Base-by-base conservation (phyloP, 129 eudicot species). In the Chrysanthemum makinoi region DNA sequence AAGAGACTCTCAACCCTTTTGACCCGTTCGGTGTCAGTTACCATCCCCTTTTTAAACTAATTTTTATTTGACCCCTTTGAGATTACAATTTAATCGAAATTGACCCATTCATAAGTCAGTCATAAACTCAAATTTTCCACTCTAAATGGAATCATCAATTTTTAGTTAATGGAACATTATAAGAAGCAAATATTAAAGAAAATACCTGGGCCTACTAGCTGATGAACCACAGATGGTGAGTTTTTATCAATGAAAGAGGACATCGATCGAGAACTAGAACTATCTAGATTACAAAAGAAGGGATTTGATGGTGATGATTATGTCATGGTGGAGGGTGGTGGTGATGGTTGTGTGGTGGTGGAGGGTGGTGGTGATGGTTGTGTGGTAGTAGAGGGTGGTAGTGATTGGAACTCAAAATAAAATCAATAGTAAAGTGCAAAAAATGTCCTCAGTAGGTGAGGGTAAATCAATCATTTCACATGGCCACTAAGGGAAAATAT, bases 161-260 rank as follows among this genome's bases (percentile, higher is more conserved):
- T 11, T 60, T 6, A 35, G 35, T 70, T 5, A 70, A 61, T 35
- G 24, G 3, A 60, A 59, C 67, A 28, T 49, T 62, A 66, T 26
- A 10, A 51, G 52, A 64, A 44, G 39, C 17, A 74, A 65, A 35
- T 63, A 65, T 62, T 18, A 15, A 55, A 57, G 59, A 24, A 66
- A 26, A 71, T 83, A 86, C 86, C 88, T 82, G 65, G 73, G 82
- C 8, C 64, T 79, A 65, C 50, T 62, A 13, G 54, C 53, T 8
- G 70, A 73, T 70, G 78, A 60, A 53, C 68, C 16, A 67, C 63
- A 53, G 74, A 67, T 53, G 82, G 19, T 65, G 83, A 54, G 26
- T 78, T 61, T 77, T 69, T 82, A 65, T 62, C 81, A 17, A 22
- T 62, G 51, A 24, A 52, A 51, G 67, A 33, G n/a, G 85, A 19